Conservation (phyloP, 495 filamentous ascomycete species). For the Aspergillus saccharolyticus region DNA sequence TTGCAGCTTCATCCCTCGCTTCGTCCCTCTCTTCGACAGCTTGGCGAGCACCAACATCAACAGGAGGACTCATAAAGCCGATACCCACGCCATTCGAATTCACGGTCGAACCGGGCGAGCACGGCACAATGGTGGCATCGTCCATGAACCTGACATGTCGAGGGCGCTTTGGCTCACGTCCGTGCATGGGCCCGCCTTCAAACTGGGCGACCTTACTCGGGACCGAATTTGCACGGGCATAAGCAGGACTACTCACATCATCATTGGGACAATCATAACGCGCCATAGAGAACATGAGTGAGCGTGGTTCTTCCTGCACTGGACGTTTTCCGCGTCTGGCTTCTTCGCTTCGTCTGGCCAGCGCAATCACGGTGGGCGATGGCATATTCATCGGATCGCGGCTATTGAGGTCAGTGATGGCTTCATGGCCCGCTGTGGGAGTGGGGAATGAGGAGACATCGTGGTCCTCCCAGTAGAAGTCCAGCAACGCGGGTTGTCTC, state of each 20-base stretch:
- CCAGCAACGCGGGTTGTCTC: neutral
- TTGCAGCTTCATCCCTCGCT: no score
- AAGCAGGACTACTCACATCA: neutral
- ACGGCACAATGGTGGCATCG: neutral
- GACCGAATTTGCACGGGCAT: neutral
- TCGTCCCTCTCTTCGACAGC: no score
- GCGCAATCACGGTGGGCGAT: neutral
- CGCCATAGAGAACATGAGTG: neutral
- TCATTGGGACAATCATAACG: neutral
- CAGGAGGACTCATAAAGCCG: neutral
- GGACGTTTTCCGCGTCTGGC: neutral
- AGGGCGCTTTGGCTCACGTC: neutral
- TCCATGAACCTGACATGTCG: neutral
- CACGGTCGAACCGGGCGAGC: neutral
- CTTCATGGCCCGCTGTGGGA: neutral
- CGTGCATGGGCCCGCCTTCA: neutral
- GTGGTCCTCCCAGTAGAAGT: neutral
- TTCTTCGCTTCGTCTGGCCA: neutral
- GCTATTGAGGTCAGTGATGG: neutral
- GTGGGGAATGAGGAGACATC: neutral
- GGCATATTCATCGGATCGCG: neutral
- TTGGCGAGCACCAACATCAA: no score
- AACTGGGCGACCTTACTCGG: neutral
- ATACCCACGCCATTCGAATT: neutral
- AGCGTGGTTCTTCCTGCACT: neutral